phyloP scores from a whole-genome alignment of 805 yeast genomes.

The Pichia phayaonensis region DNA sequence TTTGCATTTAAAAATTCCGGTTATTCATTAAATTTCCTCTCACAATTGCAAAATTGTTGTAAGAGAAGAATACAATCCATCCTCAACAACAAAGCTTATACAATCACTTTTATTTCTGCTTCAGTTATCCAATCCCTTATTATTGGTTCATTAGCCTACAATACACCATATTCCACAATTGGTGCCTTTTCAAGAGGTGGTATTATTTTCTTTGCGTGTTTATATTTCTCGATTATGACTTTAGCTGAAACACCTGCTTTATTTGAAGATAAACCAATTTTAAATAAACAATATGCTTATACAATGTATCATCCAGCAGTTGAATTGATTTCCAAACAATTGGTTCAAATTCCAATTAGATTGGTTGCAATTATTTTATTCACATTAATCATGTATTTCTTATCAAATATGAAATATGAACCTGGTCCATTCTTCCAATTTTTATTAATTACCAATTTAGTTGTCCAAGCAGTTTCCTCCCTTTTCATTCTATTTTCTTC shows the following conservation, averaged over 20 bases:
- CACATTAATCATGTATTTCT: constrained; percentile 42
- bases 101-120: constrained; percentile 42
- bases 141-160: constrained; percentile 53
- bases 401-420: constrained; percentile 41
- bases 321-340: constrained; percentile 49
- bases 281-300: constrained; percentile 57
- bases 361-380: constrained; percentile 41
- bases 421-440: constrained; percentile 52
- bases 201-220: constrained; percentile 49
- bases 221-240: constrained; percentile 54
- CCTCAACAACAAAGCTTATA: constrained; percentile 49
- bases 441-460: constrained; percentile 32
- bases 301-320: constrained; percentile 59
- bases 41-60: constrained; percentile 46
- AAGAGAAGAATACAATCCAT: constrained; percentile 47
- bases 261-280: constrained; percentile 54
- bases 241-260: constrained; percentile 54
- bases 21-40: constrained; percentile 34
- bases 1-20: constrained; percentile 33
- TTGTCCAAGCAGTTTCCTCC: constrained; percentile 40
- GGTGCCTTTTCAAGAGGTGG: constrained; percentile 62
- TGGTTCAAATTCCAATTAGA: constrained; percentile 52
- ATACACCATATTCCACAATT: constrained; percentile 39
- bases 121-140: constrained; percentile 50
- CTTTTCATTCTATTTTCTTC: constrained; percentile 51